Base-by-base conservation (phyloP, 306 rosid species). In the Cajanus cajan region DNA sequence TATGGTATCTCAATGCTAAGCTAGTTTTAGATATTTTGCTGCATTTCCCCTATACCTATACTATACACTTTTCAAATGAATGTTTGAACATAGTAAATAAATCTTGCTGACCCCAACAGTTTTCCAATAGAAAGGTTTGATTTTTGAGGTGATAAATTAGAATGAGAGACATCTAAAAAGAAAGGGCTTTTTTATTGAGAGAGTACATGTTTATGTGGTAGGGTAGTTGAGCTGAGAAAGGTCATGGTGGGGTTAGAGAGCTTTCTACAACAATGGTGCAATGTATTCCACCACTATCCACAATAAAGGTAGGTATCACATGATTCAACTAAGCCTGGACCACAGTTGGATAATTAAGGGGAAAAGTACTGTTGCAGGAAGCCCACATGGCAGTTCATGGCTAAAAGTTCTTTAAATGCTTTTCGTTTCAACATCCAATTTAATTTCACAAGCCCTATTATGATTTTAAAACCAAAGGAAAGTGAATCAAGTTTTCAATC, bases 321-420 rank as follows among this genome's bases (percentile, higher is more conserved):
- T 83, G 86, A 78, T 78, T 54, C 44, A 41, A 40, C 70, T 79
- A 77, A 18, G 54, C 28, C 18, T 73, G 86, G 80, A 83, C 67
- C 83, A 67, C 80, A 67, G 63, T 61, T 64, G 70, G 44, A 67
- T 45, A 73, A 65, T 72, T 55, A 67, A 57, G 45, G 68, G 41
- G 40, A 31, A 65, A 78, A 44, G 66, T 65, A 65, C 44, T 55
- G 61, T 3, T 63, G 69, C 69, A 64, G 21, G 66, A 72, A 44
- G n/a, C 58, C 39, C 71, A 48, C 78, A 76, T 70, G 74, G 48
- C 34, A 25, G 61, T 25, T 76, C 81, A 59, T 50, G 70, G 37
- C 34, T 7, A 71, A 83, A 78, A 63, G 71, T 55, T 54, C 57
- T 57, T 43, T 44, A 31, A 25, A 78, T 55, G 72, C 51, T 73